Evolutionary conservation across 768 basidiomycete species (phyloP).

Genomic region (Tulasnella sp.): DNA sequence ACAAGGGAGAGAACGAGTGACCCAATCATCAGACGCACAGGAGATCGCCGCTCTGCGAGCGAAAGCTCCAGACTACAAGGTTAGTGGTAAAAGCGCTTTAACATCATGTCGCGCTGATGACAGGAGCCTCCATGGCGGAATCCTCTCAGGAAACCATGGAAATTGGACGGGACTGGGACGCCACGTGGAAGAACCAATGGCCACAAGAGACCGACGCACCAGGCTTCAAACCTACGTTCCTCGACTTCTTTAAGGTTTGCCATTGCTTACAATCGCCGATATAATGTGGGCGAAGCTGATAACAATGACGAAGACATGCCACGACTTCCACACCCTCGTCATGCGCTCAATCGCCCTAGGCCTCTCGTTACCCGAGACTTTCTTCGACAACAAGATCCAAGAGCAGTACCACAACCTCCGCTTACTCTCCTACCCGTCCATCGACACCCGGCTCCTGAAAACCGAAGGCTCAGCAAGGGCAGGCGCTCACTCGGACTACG

Average conservation of each 20-base stretch:
- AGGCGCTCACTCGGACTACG: constrained; percentile 76
- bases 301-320: constrained; percentile 43
- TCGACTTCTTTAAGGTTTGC: constrained; percentile 58
- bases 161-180: constrained; percentile 59
- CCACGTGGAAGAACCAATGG: constrained; percentile 50
- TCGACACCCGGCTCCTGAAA: constrained; percentile 45
- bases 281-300: not conserved
- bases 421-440: constrained; percentile 70
- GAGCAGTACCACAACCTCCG: constrained; percentile 74
- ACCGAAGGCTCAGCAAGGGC: constrained; percentile 65
- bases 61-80: constrained; percentile 65
- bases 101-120: not conserved
- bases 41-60: constrained; percentile 67
- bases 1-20: constrained; percentile 72
- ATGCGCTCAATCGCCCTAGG: constrained; percentile 85
- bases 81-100: not conserved
- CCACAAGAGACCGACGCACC: constrained; percentile 51
- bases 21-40: constrained; percentile 49
- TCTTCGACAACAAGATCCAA: constrained; percentile 64
- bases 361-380: constrained; percentile 55
- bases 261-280: not conserved
- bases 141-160: constrained; percentile 58
- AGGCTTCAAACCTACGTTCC: constrained; percentile 58
- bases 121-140: constrained; percentile 9
- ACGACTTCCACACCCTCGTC: constrained; percentile 58